Percentiles rank a stretch among this genome's conserved stretches.
phyloP scores from a whole-genome alignment of 2,329 filamentous ascomycete genomes.

The Microdochium paspali region DNA sequence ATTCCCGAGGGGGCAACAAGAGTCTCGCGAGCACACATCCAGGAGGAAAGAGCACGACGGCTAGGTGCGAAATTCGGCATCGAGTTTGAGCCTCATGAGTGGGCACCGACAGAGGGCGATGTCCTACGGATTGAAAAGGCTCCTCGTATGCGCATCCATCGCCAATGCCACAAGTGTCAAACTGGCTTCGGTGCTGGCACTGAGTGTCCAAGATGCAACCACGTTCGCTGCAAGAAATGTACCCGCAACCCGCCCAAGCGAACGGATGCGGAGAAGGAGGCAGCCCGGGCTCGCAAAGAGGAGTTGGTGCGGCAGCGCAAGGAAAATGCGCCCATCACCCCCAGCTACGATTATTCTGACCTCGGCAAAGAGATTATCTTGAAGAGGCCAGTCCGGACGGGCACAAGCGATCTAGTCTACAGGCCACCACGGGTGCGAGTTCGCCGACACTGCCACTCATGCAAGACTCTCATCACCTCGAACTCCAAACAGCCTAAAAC shows the following conservation, averaged over 20 bases:
- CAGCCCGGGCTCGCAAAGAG: slow-evolving; percentile 40
- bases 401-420: slow-evolving; percentile 62
- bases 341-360: slow-evolving; percentile 33
- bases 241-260: slow-evolving; percentile 63
- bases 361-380: slow-evolving; percentile 40
- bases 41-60: slow-evolving; percentile 47
- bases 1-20: slow-evolving; percentile 17
- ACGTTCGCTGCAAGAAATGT: slow-evolving; percentile 74
- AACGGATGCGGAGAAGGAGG: slow-evolving; percentile 42
- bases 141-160: slow-evolving; percentile 68
- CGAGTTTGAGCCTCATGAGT: slow-evolving; percentile 44
- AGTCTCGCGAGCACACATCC: slow-evolving; percentile 39
- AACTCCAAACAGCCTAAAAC: slow-evolving; percentile 38
- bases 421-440: slow-evolving; percentile 65
- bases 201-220: slow-evolving; percentile 67
- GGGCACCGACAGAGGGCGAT: slow-evolving; percentile 41
- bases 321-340: slow-evolving; percentile 43
- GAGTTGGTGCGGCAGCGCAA: slow-evolving; percentile 43
- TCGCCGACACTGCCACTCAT: slow-evolving; percentile 68
- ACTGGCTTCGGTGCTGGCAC: slow-evolving; percentile 64
- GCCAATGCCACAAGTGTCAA: slow-evolving; percentile 73
- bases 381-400: slow-evolving; percentile 54
- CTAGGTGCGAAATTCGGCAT: slow-evolving; percentile 46
- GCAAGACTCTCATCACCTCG: slow-evolving; percentile 50
- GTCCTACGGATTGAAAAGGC: slow-evolving; percentile 62